Percentiles rank a stretch among this genome's conserved stretches.
phyloP scores from a whole-genome alignment of 306 rosid genomes.

The Quercus robur region DNA sequence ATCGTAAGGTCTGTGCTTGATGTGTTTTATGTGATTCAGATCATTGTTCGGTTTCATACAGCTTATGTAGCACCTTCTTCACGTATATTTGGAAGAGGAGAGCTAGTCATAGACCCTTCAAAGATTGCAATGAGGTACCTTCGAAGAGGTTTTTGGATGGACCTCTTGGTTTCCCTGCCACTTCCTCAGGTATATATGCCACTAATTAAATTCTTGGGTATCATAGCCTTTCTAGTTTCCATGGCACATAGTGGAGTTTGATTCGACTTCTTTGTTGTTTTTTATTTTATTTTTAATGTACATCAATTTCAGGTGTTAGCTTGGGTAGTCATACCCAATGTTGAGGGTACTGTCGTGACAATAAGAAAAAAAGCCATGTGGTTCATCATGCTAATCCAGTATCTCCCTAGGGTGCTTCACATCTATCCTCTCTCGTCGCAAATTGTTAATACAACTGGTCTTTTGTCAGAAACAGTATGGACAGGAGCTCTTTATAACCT shows the following conservation, averaged over 20 bases:
- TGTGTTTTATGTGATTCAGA: conserved; percentile 21
- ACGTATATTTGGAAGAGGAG: conserved; percentile 56
- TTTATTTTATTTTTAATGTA: not conserved
- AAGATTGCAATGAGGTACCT: conserved; percentile 51
- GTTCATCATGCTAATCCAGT: conserved; percentile 74
- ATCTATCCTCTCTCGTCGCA: conserved; percentile 87
- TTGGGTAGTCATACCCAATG: conserved; percentile 80
- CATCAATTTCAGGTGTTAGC: conserved; percentile 60
- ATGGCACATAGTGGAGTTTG: not conserved
- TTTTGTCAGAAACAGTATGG: conserved; percentile 94
- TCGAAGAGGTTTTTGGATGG: conserved; percentile 42
- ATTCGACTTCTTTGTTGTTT: not conserved
- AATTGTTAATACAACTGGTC: conserved; percentile 86
- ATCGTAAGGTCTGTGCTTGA: too few relatives aligned
- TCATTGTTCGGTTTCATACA: conserved; percentile 42
- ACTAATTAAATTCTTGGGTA: not conserved
- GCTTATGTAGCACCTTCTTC: conserved; percentile 64
- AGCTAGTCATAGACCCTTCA: conserved; percentile 43
- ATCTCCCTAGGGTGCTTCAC: conserved; percentile 73
- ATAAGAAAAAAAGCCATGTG: conserved; percentile 78
- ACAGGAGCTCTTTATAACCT: conserved; percentile 96
- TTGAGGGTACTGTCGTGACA: conserved; percentile 72
- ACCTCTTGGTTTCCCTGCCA: conserved; percentile 46
- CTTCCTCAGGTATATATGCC: conserved; percentile 39
- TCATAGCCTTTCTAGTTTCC: not conserved